phyloP scores from a whole-genome alignment of 129 eudicot genomes.

The Flaveria linearis region DNA sequence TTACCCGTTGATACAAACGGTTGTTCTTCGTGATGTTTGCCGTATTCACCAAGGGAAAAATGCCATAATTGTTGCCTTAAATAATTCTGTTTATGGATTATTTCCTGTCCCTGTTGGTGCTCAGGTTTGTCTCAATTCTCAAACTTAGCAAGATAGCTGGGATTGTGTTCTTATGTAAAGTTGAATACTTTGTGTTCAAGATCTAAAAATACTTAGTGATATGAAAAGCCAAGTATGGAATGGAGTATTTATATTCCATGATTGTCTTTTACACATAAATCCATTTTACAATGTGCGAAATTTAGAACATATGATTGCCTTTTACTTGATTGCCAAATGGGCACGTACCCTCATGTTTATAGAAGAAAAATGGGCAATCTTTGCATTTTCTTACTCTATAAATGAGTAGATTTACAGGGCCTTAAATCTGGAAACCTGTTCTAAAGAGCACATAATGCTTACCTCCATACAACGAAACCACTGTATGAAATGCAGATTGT shows the following conservation, averaged over 20 bases:
- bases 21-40: constrained; percentile 88
- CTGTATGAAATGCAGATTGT: constrained; percentile 61
- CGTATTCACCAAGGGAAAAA: constrained; percentile 62
- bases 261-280: constrained; percentile 4
- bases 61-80: constrained; percentile 70
- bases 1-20: constrained; percentile 92
- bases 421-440: constrained; percentile 12
- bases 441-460: constrained; percentile 14
- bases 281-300: constrained; percentile 7
- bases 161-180: constrained; percentile 5
- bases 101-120: constrained; percentile 99
- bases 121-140: constrained; percentile 55
- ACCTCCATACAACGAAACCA: constrained; percentile 24
- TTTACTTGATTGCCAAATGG: not conserved
- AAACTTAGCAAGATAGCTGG: constrained; percentile 11
- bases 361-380: not conserved
- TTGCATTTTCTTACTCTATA: not conserved
- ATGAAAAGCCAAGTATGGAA: constrained; percentile 14
- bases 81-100: constrained; percentile 76
- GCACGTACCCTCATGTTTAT: not conserved
- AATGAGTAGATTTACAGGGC: constrained; percentile 17
- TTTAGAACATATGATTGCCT: not conserved
- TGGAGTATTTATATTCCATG: not conserved
- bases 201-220: not conserved
- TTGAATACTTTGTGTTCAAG: constrained; percentile 15